These are phyloP conservation scores for Bocquillonia castaneifolia DNA, from an alignment of 441 rosid species.

Conservation along the genomic window DNA sequence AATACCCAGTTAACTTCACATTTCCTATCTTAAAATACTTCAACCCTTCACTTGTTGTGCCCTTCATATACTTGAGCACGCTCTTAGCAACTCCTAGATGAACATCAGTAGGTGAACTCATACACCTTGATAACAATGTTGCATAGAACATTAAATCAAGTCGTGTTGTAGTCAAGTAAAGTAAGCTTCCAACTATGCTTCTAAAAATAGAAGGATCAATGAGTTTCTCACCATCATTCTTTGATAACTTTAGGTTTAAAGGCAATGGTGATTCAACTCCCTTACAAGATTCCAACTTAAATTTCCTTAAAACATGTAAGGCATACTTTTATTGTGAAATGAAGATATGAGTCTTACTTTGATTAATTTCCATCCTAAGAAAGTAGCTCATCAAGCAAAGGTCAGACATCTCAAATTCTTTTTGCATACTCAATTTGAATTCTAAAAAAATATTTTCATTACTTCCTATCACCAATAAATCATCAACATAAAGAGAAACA, in stretches of 20 bases:
- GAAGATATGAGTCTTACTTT: neutral
- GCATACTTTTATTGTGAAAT: slow-evolving; percentile 1
- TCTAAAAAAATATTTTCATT: fast-evolving
- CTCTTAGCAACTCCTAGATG: no score
- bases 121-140: no score
- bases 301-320: neutral
- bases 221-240: neutral
- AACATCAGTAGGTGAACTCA: no score
- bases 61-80: no score
- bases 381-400: neutral
- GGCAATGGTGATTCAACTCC: neutral
- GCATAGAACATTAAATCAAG: no score
- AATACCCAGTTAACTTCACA: no score
- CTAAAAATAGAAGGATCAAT: neutral
- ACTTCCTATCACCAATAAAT: neutral
- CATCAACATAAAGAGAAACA: neutral
- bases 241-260: neutral
- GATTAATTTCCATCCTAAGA: neutral
- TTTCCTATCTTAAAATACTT: no score
- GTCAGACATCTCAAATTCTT: slow-evolving; percentile 14
- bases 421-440: neutral
- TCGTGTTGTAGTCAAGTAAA: neutral
- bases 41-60: no score
- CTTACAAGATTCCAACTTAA: neutral
- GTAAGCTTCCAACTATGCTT: neutral